Base-by-base conservation (phyloP, 1,139 yeast species). In the Pichia sp. region DNA sequence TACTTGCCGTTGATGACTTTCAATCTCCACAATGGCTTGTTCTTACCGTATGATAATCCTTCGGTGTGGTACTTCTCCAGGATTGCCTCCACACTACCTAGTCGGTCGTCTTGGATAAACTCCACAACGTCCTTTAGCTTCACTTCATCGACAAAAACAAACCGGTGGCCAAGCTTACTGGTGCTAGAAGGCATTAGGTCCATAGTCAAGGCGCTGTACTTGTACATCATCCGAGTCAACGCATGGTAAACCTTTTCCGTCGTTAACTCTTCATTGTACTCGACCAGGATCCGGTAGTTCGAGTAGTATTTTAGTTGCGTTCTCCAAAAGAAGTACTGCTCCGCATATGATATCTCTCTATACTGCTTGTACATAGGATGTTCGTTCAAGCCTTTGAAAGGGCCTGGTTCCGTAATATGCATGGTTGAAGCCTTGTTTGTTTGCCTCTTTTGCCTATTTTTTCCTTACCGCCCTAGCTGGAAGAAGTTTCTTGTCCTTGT, bases 1-100 rank as follows among this genome's bases (percentile, higher is more conserved):
- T 55, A 53, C 10, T 49, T 50, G 5, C 47, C 26, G 31, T 60
- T 54, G 3, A 59, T 23, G 15, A 61, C 34, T 7, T 49, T 45
- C 15, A 60, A 8, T 29, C 49, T 54, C 63, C 63, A 61, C 15
- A 59, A 10, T 6, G 59, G 58, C 16, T 23, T 44, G 7, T 29
- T n/a, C 4, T 16, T 29, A 10, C 44, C 47, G 8, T 44, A 51
- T 2, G 47, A 45, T 34, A 59, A 56, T 2, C 16, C 23, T 8
- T 45, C 38, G n/a, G 47, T 2, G 6, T 47, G 32, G 13, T 48
- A 44, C 4, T 15, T n/a, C 29, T 51, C 45, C 5, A 54, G 29
- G 2, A 49, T 19, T 13, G 6, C 41, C 26, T 52, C 52, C 0
- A 46, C 13, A 3, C 36, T 16, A 4, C 40, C 34, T 8, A 49